Base-by-base conservation (phyloP, 139 green algal species). In the Volvox reticuliferus region DNA sequence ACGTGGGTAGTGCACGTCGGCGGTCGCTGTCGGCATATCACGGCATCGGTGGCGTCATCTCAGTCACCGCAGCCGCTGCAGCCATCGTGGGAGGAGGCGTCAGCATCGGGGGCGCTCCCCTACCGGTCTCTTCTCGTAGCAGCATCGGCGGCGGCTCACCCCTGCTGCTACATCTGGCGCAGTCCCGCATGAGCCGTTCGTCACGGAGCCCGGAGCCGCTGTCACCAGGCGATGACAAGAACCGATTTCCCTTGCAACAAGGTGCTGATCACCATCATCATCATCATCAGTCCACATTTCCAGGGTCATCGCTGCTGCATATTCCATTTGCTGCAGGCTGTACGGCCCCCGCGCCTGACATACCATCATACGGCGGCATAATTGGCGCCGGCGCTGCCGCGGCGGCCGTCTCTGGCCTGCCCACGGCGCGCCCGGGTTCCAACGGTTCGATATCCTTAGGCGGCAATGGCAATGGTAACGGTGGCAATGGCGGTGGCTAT, bases 391-490 rank as follows among this genome's bases (percentile, higher is more conserved):
- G 13, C 32, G 32, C 32, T 12, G 62, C 20, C 62, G 32, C 63
- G 30, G 19, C 32, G 22, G 1, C 6, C 18, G 32, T 18, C 5
- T 21, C 62, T 5, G 32, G 62, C 24, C 22, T 75, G 2, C 62
- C 22, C 32, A 33, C 26, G 63, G 62, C 32, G 55, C 79, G 44
- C 24, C 80, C 61, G 17, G 28, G 30, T 17, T 78, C 82, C 30
- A 78, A 78, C 30, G 82, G 82, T 30, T 88, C 82, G 20, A 88
- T 88, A 32, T 88, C 82, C 1, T 62, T 88, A 5, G 82, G 82
- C 19, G 82, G 17, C 55, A 55, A n/a, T 28, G 79, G 44, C 21
- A 55, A 35, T 32, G 81, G 81, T 62, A 37, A 67, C 82, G 82
- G 82, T 33, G 62, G 0, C 6, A 1, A 33, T 30, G 32, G 32